phyloP scores from a whole-genome alignment of 495 filamentous ascomycete species.

The Neurospora sp. region DNA sequence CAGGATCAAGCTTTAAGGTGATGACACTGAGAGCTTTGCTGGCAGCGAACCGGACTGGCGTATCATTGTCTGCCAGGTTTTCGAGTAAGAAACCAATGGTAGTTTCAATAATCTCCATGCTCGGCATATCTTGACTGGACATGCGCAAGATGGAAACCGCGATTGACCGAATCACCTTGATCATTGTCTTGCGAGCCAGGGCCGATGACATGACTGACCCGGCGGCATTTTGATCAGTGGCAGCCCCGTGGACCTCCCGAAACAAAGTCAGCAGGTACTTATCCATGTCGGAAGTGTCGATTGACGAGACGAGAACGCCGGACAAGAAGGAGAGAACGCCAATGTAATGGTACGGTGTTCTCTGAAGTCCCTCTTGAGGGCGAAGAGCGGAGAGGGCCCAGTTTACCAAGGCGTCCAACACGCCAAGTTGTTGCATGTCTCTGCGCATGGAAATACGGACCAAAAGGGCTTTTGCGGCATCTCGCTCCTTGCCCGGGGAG shows the following conservation, averaged over 20 bases:
- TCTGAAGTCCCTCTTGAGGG: conserved; percentile 17
- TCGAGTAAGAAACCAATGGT: conserved; percentile 63
- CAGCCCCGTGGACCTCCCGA: conserved; percentile 35
- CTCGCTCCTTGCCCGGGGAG: conserved; percentile 72
- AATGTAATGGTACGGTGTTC: conserved; percentile 45
- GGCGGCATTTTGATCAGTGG: conserved; percentile 29
- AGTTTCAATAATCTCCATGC: conserved; percentile 55
- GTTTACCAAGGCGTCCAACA: conserved; percentile 52
- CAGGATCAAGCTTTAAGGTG: conserved; percentile 61
- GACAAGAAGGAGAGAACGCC: conserved; percentile 72
- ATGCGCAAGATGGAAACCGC: conserved; percentile 50
- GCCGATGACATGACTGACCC: conserved; percentile 52
- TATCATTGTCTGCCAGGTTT: conserved; percentile 69
- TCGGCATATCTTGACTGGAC: conserved; percentile 26
- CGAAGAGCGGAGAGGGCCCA: conserved; percentile 57
- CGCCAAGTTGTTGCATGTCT: conserved; percentile 74
- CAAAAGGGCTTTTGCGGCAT: conserved; percentile 73
- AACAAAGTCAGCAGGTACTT: conserved; percentile 34
- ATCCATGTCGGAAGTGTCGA: conserved; percentile 43
- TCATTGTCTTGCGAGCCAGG: conserved; percentile 63
- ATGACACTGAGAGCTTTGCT: conserved; percentile 89
- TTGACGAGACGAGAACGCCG: conserved; percentile 48
- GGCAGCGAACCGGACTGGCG: conserved; percentile 76
- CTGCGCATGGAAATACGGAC: conserved; percentile 68
- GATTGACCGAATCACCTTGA: conserved; percentile 73